Conservation (phyloP, 495 filamentous ascomycete genomes). For the Penicillium robsamsonii region DNA sequence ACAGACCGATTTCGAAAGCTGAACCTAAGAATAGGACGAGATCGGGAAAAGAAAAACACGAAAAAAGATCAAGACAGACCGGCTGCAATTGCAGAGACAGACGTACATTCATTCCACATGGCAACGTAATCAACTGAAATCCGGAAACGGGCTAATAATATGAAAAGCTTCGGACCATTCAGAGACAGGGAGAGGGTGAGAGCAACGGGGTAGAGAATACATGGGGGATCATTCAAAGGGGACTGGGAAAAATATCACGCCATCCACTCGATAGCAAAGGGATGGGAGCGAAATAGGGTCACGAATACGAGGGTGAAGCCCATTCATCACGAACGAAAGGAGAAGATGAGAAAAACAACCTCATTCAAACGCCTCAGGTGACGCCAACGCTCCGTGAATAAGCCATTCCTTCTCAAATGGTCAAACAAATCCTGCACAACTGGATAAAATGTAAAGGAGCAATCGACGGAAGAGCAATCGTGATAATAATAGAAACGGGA, state of each 20-base stretch:
- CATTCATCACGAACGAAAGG: background rate
- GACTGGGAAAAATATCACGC: background rate
- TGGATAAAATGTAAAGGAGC: background rate
- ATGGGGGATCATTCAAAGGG: conserved; percentile 5
- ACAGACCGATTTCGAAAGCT: conserved; percentile 10
- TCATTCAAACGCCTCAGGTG: background rate
- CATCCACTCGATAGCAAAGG: background rate
- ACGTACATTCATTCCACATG: conserved; percentile 30
- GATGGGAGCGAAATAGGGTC: background rate
- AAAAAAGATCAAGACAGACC: conserved; percentile 15
- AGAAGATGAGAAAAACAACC: background rate
- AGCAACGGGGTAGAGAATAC: conserved; percentile 5
- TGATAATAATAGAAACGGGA: background rate
- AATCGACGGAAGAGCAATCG: background rate
- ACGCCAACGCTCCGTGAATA: background rate
- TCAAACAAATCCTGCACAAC: background rate
- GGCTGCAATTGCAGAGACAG: conserved; percentile 21
- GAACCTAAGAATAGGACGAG: conserved; percentile 3
- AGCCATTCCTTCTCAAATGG: background rate
- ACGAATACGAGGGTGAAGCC: background rate
- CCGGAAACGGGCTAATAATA: conserved; percentile 5
- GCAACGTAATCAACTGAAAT: conserved; percentile 18
- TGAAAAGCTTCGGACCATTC: background rate
- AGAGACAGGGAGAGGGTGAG: background rate
- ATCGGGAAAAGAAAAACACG: background rate